Evolutionary conservation across 495 filamentous ascomycete species (phyloP), one percentile per base, ranked within the genome.

Genomic region (Neurospora sp.): DNA sequence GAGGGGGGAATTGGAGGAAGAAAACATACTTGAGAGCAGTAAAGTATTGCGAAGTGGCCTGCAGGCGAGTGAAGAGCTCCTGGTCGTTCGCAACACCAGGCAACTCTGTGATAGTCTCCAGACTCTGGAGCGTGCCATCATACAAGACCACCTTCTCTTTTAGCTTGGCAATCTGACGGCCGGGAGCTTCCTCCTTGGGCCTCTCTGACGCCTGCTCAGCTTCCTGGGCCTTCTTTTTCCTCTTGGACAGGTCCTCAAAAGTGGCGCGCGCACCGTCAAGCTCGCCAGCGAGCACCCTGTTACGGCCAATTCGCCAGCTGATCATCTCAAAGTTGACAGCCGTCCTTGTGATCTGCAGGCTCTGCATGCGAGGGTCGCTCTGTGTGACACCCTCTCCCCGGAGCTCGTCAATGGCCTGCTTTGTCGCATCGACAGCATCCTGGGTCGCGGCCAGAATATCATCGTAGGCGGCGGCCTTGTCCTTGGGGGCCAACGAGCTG

Each of bases 71-170:
- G 4, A 93, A 84, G 75, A 99, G 91, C 18, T 82, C 82, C 54
- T 90, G 86, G 78, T 99, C 96, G 31, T 93, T 91, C n/a, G 92
- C 94, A 35, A 97, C 91, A 79, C 96, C 96, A 0, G 94, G 92
- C 12, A 99, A 86, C 72, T 96, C 93, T 75, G 92, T 92, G 76
- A 97, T 90, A 27, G 95, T 94, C 70, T 98, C 93, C 73, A 99
- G 83, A 82, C 93, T 97, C 82, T 93, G 84, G 14, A 99, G 81
- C 5, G 91, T 97, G 35, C 93, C 93, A 78, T 98, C 94, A 80
- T 98, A 98, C n/a, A 98, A 86, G 2, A 93, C 94, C 14, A 94
- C 91, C 76, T 93, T 90, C 79, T 98, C 96, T 78, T 93, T 93
- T 20, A 99, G 84, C 74, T 90, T 90, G 14, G 91, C 90, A 70